Base-by-base conservation (phyloP, 371 early-diverging fungal species). In the Haplosporangium sp. region DNA sequence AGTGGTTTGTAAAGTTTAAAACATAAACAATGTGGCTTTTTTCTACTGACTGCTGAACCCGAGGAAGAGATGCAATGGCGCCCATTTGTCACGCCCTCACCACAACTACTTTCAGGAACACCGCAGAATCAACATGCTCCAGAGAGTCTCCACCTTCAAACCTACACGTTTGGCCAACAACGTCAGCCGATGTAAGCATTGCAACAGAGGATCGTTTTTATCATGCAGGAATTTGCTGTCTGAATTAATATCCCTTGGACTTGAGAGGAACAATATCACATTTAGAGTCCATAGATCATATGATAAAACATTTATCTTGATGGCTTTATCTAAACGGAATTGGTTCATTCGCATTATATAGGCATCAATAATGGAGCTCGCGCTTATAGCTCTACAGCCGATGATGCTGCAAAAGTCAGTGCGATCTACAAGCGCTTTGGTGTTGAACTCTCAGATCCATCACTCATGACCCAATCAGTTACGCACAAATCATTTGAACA, bases 401-500 rank as follows among this genome's bases (percentile, higher is more conserved):
- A 74, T 5, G 74, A 74, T 37, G 19, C 67, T 11, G 55, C 61
- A 17, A 74, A 71, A 64, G 67, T 74, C 48, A 68, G 57, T 48
- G 67, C 67, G 0, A 75, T 79, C 67, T 79, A 68, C 57, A 59
- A 74, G 65, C 74, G 74, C 27, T 64, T 88, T 8, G 84, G 84
- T 47, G 52, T 89, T n/a, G 67, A 77, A 52, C 85, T 92, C 63
- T 82, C 82, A 27, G 86, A 88, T 61, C 70, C 84, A 8, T 50
- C 56, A 10, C 78, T 88, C 48, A 85, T 92, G 74, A 77, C 84
- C 65, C 92, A 88, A 62, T 90, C 92, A 15, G 76, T 93, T 65
- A 94, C 94, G 27, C 94, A 95, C 77, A 89, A 87, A 82, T 93
- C 94, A 9, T 91, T 78, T 68, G 84, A 87, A 65, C 89, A 92